phyloP scores from a whole-genome alignment of 441 rosid species.

The Syzygium syzygioides region DNA sequence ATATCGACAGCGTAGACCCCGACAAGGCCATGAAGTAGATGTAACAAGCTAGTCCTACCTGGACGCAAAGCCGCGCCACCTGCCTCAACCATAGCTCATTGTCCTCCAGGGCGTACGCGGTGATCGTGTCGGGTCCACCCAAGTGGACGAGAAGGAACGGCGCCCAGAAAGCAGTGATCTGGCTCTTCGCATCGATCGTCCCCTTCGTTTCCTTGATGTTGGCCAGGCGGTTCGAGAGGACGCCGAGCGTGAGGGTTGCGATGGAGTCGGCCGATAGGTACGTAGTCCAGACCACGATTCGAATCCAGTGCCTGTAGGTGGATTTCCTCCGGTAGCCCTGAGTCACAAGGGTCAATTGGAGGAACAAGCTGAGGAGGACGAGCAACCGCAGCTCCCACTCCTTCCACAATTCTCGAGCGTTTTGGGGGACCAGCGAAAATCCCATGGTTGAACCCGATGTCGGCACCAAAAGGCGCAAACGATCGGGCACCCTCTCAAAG shows the following conservation, averaged over 20 bases:
- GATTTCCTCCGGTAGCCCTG: background rate
- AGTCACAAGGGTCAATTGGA: background rate
- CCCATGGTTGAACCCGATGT: background rate
- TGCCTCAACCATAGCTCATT: background rate
- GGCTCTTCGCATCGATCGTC: background rate
- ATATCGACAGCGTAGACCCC: background rate
- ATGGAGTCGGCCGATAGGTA: background rate
- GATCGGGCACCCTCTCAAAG: background rate
- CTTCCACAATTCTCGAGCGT: background rate
- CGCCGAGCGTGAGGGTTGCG: background rate
- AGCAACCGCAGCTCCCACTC: background rate
- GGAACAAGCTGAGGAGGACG: background rate
- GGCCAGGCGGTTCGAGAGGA: background rate
- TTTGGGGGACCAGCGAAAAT: background rate
- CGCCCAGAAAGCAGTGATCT: background rate
- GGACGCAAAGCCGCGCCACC: background rate
- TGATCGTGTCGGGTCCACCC: background rate
- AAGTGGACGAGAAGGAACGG: background rate
- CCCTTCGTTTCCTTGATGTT: background rate
- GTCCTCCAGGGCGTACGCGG: background rate
- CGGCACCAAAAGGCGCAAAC: background rate
- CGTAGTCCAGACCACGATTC: background rate
- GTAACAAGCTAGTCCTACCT: background rate
- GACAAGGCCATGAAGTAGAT: background rate
- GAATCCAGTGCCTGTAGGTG: background rate